Evolutionary conservation across 176 grass and related monocot species (phyloP).

Genomic region (Oryza punctata): DNA sequence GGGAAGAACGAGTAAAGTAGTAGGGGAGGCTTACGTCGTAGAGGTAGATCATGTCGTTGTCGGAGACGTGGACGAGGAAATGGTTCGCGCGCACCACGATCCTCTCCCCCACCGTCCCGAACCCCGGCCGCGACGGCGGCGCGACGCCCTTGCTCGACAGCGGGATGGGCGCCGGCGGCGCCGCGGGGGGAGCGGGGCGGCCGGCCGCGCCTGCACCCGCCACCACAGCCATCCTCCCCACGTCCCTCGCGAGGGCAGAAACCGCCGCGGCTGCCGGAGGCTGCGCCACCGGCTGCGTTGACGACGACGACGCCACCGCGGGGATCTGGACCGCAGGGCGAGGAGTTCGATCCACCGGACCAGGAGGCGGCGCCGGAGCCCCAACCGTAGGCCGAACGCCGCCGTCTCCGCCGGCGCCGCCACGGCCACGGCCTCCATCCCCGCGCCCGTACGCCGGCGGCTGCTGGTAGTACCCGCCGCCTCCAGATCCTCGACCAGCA

Average conservation of each 20-base stretch:
- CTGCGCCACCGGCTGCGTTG: background rate
- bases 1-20: too few relatives aligned
- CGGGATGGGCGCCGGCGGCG: background rate
- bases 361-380: background rate
- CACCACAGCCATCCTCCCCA: slow-evolving; percentile 28
- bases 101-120: slow-evolving; percentile 28
- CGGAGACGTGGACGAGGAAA: slow-evolving; percentile 45
- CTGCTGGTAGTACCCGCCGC: background rate
- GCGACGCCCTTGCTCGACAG: slow-evolving; percentile 43
- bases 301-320: background rate
- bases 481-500: background rate
- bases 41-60: slow-evolving; percentile 51
- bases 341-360: background rate
- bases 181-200: background rate
- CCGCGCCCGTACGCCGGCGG: background rate
- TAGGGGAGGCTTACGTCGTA: slow-evolving; percentile 60
- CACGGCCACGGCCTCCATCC: background rate
- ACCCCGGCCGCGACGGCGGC: slow-evolving; percentile 38
- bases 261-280: background rate
- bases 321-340: background rate
- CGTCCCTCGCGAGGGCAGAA: slow-evolving; percentile 26
- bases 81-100: slow-evolving; percentile 59
- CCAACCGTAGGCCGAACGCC: background rate
- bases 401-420: slow-evolving; percentile 1
- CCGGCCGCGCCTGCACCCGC: background rate